Conservation (phyloP, 106 monocot genomes). For the Alisma plantagoaquatica region DNA sequence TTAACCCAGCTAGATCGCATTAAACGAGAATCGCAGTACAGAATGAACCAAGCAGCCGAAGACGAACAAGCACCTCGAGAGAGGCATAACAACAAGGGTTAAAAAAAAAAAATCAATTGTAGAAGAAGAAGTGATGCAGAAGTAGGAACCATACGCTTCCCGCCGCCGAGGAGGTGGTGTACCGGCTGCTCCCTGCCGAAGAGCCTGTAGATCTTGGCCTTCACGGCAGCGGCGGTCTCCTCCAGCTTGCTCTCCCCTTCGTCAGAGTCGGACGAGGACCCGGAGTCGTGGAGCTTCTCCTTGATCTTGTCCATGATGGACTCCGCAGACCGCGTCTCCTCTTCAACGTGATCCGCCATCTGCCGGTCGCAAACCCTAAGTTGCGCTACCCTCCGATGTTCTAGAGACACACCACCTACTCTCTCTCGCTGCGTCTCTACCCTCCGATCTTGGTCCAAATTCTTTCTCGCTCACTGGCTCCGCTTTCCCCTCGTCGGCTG, state of each 20-base stretch:
- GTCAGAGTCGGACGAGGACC: constrained; percentile 26
- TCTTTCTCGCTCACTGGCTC: too few relatives aligned
- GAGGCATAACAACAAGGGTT: not conserved
- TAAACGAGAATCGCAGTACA: too few relatives aligned
- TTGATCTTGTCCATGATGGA: constrained; percentile 13
- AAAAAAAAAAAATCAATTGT: not conserved
- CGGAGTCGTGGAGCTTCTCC: constrained; percentile 12
- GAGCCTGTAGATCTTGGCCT: constrained; percentile 11
- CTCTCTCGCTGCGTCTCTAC: too few relatives aligned
- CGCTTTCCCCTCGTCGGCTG: too few relatives aligned
- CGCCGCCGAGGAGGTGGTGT: constrained; percentile 22
- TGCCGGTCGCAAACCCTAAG: too few relatives aligned
- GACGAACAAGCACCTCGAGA: too few relatives aligned
- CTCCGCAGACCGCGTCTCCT: too few relatives aligned
- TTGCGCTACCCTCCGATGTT: too few relatives aligned
- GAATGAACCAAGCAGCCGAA: too few relatives aligned
- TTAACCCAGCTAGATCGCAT: too few relatives aligned
- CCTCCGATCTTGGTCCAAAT: too few relatives aligned
- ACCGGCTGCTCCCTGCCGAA: constrained; percentile 20
- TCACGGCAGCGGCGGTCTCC: not conserved
- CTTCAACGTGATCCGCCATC: not conserved
- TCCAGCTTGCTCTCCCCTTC: constrained; percentile 13
- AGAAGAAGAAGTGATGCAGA: not conserved
- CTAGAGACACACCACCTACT: too few relatives aligned
- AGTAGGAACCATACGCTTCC: constrained; percentile 13